A percentile compares a stretch with the other conserved stretches of the same genome.
These are phyloP conservation scores for Hypoxylon lienhwacheense DNA, from an alignment of 495 filamentous ascomycete genomes.

Conservation along the genomic window DNA sequence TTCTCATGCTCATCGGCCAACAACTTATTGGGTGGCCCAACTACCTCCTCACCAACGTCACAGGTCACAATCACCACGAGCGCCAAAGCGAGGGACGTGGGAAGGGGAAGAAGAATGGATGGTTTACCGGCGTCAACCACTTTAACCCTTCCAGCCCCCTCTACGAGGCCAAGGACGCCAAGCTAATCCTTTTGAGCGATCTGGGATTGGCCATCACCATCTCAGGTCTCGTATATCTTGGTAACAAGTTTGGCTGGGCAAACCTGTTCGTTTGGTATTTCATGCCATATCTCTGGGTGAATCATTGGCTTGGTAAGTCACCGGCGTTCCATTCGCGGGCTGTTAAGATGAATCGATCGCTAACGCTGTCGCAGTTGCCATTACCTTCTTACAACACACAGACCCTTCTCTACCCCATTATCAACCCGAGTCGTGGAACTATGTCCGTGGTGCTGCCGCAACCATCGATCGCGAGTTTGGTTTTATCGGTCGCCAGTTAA, in stretches of 20 bases:
- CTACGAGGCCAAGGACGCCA: constrained; percentile 86
- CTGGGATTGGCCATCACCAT: constrained; percentile 67
- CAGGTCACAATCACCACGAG: constrained; percentile 91
- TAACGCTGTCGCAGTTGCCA: constrained; percentile 61
- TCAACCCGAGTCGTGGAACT: constrained; percentile 74
- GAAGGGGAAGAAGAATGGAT: constrained; percentile 85
- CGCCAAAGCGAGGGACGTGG: constrained; percentile 83
- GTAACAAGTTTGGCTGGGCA: constrained; percentile 75
- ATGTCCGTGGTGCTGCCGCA: constrained; percentile 78
- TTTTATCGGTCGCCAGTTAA: constrained; percentile 80
- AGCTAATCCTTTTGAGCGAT: constrained; percentile 82
- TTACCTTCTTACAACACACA: constrained; percentile 91
- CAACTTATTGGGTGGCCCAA: constrained; percentile 88
- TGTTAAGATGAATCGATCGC: constrained; percentile 23
- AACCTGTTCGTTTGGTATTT: constrained; percentile 94
- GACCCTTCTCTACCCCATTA: constrained; percentile 87
- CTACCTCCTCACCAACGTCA: constrained; percentile 86
- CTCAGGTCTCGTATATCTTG: constrained; percentile 56
- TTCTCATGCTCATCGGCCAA: constrained; percentile 71
- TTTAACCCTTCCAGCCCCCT: constrained; percentile 85
- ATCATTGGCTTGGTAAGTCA: constrained; percentile 88
- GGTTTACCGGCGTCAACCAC: constrained; percentile 83
- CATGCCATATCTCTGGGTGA: constrained; percentile 94
- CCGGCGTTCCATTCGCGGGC: not conserved
- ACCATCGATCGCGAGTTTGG: constrained; percentile 90